These are phyloP conservation scores for Gaeumannomyces sp. DNA, from an alignment of 2,329 filamentous ascomycete genomes.

Conservation along the genomic window DNA sequence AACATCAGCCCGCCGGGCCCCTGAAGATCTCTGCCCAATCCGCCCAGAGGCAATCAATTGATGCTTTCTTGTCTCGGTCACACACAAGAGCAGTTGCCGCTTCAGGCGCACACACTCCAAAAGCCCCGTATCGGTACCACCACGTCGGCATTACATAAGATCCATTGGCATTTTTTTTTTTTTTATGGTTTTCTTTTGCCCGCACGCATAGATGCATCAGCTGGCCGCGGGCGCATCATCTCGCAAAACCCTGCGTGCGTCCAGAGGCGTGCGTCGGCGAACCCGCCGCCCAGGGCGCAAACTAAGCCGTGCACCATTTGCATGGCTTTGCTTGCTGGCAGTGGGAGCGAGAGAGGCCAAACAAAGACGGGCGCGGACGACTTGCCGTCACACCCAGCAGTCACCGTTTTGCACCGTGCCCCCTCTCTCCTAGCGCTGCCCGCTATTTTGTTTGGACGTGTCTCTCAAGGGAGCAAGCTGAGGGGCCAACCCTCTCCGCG, in stretches of 20 bases:
- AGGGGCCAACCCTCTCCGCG: too few species aligned
- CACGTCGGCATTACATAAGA: neutral
- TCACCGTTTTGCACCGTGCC: too few species aligned
- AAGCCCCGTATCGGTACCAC: neutral
- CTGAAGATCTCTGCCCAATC: neutral
- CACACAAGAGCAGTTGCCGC: neutral
- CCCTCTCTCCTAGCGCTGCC: too few species aligned
- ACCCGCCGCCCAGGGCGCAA: neutral
- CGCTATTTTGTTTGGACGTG: too few species aligned
- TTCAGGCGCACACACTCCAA: neutral
- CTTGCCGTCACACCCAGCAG: too few species aligned
- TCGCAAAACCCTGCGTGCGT: neutral
- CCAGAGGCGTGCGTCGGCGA: neutral
- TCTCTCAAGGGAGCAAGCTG: too few species aligned
- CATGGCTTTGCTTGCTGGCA: too few species aligned
- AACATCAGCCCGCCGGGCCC: neutral
- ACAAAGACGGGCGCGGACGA: too few species aligned
- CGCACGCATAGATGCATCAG: neutral
- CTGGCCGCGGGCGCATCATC: neutral
- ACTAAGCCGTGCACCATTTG: neutral
- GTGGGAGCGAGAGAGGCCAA: too few species aligned
- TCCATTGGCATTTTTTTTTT: neutral
- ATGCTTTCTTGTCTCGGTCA: neutral
- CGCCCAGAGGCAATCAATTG: neutral
- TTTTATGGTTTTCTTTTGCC: neutral